Conservation (phyloP, 805 yeast genomes). For the Lachancea dasiensis region DNA sequence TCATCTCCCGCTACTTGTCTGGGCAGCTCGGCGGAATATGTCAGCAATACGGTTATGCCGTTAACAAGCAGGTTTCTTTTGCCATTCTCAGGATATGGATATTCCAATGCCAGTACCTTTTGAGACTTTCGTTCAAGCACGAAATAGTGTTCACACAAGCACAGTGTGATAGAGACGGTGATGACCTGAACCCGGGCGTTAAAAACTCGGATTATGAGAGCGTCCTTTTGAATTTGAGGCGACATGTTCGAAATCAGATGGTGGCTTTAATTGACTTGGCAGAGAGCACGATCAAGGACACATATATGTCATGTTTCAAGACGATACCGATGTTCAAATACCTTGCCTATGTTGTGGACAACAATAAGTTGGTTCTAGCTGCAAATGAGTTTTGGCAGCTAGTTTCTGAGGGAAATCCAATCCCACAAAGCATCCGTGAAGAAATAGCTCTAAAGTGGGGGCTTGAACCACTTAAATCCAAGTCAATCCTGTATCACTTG, state of each 20-base stretch:
- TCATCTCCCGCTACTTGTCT: not conserved
- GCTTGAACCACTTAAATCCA: constrained; percentile 10
- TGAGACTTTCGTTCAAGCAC: constrained; percentile 13
- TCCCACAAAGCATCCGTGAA: constrained; percentile 9
- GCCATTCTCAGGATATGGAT: constrained; percentile 13
- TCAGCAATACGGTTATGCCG: constrained; percentile 8
- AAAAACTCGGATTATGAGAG: not conserved
- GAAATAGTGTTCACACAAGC: constrained; percentile 2
- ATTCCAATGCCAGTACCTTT: constrained; percentile 11
- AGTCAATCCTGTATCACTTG: constrained; percentile 11
- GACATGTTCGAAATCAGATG: constrained; percentile 2
- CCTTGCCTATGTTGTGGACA: constrained; percentile 14
- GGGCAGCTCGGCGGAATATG: constrained; percentile 1
- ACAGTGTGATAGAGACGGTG: not conserved
- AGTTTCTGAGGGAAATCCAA: not conserved
- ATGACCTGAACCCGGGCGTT: not conserved
- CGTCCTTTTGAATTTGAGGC: not conserved
- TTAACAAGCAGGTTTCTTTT: constrained; percentile 14
- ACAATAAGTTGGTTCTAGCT: constrained; percentile 6
- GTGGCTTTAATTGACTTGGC: constrained; percentile 1
- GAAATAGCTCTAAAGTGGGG: constrained; percentile 22
- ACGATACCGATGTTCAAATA: constrained; percentile 15
- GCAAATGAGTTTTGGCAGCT: constrained; percentile 12
- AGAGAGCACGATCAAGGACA: not conserved
- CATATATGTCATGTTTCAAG: constrained; percentile 14